Percentiles rank a stretch among this genome's conserved stretches.
phyloP scores from a whole-genome alignment of 1,284 basidiomycete species.

The Cutaneotrichosporon dermatis region DNA sequence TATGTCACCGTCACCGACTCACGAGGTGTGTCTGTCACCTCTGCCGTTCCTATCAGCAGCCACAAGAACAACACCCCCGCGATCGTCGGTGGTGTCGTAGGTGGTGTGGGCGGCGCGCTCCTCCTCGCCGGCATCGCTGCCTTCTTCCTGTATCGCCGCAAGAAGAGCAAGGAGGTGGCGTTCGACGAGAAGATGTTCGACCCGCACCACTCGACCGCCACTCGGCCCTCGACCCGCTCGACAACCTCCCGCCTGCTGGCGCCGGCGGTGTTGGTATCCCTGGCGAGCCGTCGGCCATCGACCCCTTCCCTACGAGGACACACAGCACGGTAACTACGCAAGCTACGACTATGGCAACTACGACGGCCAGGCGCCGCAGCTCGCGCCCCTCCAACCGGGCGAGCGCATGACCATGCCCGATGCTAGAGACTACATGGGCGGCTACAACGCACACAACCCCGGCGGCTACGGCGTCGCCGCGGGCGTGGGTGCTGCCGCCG shows the following conservation, averaged over 20 bases:
- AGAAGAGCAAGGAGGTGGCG: conserved; percentile 32
- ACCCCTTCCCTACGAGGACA: conserved; percentile 11
- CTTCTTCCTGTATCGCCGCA: conserved; percentile 35
- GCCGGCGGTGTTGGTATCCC: conserved; percentile 24
- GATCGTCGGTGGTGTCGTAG: conserved; percentile 50
- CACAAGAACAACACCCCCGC: neutral
- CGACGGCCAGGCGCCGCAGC: conserved; percentile 23
- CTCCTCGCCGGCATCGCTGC: conserved; percentile 37
- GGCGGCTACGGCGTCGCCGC: conserved; percentile 15
- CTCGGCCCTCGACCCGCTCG: conserved; percentile 41
- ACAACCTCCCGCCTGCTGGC: conserved; percentile 32
- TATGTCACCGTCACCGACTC: neutral
- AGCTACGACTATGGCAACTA: conserved; percentile 6
- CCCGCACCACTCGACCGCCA: conserved; percentile 38
- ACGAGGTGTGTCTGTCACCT: neutral
- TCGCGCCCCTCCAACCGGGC: conserved; percentile 28
- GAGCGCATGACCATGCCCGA: conserved; percentile 42
- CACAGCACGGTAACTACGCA: neutral
- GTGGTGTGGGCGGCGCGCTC: conserved; percentile 41
- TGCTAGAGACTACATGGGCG: conserved; percentile 34
- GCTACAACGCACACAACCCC: conserved; percentile 7
- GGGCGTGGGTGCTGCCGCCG: neutral
- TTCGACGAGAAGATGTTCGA: conserved; percentile 50
- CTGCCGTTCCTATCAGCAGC: neutral
- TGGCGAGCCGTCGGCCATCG: conserved; percentile 24